Conservation (phyloP, 192 early-diverging fungal species). For the Dissophora globulifera region DNA sequence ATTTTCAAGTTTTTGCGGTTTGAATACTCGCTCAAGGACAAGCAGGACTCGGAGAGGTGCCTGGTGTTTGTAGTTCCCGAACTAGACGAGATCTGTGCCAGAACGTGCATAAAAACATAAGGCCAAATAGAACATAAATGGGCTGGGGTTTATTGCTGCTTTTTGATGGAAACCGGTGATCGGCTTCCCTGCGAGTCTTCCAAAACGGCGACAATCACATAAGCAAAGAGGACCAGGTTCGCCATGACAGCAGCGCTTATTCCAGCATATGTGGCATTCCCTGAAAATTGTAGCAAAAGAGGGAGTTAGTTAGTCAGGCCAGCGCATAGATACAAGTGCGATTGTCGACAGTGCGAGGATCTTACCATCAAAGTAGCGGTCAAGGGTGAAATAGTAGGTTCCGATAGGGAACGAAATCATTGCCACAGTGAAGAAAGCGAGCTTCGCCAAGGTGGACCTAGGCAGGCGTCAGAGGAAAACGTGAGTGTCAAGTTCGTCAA, state of each 20-base stretch:
- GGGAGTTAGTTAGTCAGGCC: no score
- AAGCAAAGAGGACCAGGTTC: conserved; percentile 59
- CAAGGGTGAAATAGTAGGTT: conserved; percentile 51
- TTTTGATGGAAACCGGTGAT: conserved; percentile 30
- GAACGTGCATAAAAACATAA: no score
- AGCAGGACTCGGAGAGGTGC: conserved; percentile 67
- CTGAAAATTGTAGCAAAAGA: no score
- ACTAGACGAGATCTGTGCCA: background rate
- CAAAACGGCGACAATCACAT: conserved; percentile 55
- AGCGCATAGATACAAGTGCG: no score
- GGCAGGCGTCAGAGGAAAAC: background rate
- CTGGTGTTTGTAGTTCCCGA: conserved; percentile 58
- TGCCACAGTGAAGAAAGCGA: conserved; percentile 56
- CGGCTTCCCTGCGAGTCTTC: conserved; percentile 48
- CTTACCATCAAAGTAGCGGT: conserved; percentile 57
- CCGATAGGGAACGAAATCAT: conserved; percentile 55
- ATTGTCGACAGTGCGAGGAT: no score
- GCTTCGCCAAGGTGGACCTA: conserved; percentile 44
- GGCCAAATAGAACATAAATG: no score
- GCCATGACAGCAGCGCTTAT: conserved; percentile 61
- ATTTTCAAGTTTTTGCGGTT: conserved; percentile 63
- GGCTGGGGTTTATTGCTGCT: conserved; percentile 52
- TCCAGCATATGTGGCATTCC: conserved; percentile 64
- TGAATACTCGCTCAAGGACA: conserved; percentile 54
- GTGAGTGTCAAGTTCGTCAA: background rate